Evolutionary conservation across 345 rosid genomes (phyloP).

Genomic region (Stellera chamaejasme): DNA sequence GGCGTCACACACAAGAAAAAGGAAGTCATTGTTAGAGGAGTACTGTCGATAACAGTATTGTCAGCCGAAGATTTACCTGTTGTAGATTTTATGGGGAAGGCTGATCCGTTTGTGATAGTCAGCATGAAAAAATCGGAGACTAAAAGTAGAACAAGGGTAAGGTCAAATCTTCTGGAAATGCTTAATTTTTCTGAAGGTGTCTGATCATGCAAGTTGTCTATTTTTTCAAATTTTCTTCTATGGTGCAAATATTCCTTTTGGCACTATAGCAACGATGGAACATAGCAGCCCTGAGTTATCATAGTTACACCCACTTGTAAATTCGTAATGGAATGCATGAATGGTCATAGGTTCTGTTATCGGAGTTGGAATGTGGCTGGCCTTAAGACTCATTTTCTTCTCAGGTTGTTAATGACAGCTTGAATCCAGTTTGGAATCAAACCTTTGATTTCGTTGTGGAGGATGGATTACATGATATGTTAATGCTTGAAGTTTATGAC

Average conservation of each 20-base stretch:
- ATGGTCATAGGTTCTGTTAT: too few species aligned
- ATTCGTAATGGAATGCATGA: too few species aligned
- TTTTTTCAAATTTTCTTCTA: neutral
- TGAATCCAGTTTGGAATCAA: slow-evolving; percentile 98
- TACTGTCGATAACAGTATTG: slow-evolving; percentile 76
- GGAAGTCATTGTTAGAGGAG: slow-evolving; percentile 92
- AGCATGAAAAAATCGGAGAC: slow-evolving; percentile 82
- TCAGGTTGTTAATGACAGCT: slow-evolving; percentile 84
- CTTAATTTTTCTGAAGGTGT: slow-evolving; percentile 7
- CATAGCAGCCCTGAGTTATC: too few species aligned
- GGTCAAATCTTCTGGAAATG: slow-evolving; percentile 12
- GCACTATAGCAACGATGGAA: neutral
- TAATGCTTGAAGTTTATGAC: slow-evolving; percentile 85
- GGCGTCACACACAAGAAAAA: slow-evolving; percentile 40
- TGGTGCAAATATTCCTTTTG: neutral
- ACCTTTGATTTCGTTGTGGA: slow-evolving; percentile 97
- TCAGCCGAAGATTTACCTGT: slow-evolving; percentile 89
- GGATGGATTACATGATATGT: slow-evolving; percentile 97
- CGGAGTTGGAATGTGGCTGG: neutral
- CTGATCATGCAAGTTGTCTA: neutral
- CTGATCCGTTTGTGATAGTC: slow-evolving; percentile 85
- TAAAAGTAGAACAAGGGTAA: slow-evolving; percentile 73
- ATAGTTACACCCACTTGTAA: too few species aligned
- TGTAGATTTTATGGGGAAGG: slow-evolving; percentile 87
- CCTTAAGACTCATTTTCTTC: slow-evolving; percentile 8